Conservation (phyloP, 805 yeast species). For the Suhomyces xylopsoci region DNA sequence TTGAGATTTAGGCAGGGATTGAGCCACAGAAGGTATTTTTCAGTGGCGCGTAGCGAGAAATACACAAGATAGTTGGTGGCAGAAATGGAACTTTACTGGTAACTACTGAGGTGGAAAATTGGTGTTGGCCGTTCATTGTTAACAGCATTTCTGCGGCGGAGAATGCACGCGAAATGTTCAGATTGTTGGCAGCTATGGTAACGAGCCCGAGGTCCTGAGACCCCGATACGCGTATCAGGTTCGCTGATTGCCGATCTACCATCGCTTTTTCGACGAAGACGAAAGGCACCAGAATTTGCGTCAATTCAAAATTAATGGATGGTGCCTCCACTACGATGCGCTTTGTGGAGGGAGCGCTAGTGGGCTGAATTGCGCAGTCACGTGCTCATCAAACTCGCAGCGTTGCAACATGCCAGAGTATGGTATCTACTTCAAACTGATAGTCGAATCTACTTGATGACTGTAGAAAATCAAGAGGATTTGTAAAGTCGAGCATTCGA, state of each 20-base stretch:
- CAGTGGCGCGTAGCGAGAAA: not conserved
- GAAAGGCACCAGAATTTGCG: not conserved
- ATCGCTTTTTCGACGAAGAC: too few relatives aligned
- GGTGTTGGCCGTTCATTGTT: not conserved
- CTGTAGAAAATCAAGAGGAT: too few relatives aligned
- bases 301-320: not conserved
- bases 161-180: not conserved
- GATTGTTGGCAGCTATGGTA: not conserved
- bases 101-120: not conserved
- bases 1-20: not conserved
- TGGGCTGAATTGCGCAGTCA: too few relatives aligned
- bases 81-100: not conserved
- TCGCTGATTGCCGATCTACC: not conserved
- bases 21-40: not conserved
- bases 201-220: not conserved
- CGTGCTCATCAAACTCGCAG: too few relatives aligned
- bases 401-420: not conserved
- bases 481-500: too few relatives aligned
- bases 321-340: not conserved
- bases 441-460: too few relatives aligned
- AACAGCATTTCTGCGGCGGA: not conserved
- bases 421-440: not conserved
- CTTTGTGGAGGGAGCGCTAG: not conserved
- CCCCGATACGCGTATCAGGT: not conserved
- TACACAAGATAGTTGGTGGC: not conserved